A percentile compares a stretch with the other conserved stretches of the same genome.
Evolutionary conservation across 2,329 filamentous ascomycete genomes (phyloP).

Genomic region (Phaeophleospora eucalypticola): DNA sequence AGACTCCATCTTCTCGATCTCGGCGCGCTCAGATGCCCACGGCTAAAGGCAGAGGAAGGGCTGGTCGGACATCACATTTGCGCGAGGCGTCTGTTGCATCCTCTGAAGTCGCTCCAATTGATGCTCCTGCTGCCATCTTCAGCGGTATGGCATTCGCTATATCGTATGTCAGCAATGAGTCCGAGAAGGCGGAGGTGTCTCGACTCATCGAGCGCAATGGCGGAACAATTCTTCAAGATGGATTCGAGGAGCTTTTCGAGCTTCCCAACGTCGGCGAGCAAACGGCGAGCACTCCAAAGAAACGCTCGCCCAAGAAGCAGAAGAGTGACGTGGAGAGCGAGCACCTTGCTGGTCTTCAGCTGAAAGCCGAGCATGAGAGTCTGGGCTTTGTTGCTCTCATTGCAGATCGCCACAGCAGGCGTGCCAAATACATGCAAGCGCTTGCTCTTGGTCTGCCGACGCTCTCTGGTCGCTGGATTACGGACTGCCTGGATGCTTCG

Average conservation of each 20-base stretch:
- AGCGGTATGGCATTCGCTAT: conserved; percentile 82
- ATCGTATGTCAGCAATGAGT: conserved; percentile 60
- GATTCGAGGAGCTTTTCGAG: conserved; percentile 79
- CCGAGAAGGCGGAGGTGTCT: conserved; percentile 55
- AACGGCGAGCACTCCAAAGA: conserved; percentile 12
- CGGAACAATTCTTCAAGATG: conserved; percentile 65
- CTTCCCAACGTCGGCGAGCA: conserved; percentile 33
- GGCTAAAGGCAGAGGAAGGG: conserved; percentile 9
- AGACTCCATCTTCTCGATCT: conserved; percentile 48
- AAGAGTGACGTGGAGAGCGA: background rate
- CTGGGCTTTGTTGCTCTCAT: conserved; percentile 81
- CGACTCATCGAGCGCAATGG: conserved; percentile 65
- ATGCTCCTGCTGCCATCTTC: conserved; percentile 51
- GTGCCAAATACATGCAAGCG: conserved; percentile 90
- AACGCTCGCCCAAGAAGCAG: conserved; percentile 19
- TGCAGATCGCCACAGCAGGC: conserved; percentile 78
- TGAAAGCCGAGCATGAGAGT: conserved; percentile 50
- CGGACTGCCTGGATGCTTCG: conserved; percentile 56
- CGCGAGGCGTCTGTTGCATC: conserved; percentile 27
- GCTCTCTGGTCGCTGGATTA: conserved; percentile 75
- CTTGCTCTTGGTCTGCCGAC: conserved; percentile 86
- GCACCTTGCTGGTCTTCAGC: conserved; percentile 29
- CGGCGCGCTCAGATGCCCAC: conserved; percentile 35
- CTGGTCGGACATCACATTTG: conserved; percentile 17
- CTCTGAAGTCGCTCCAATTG: conserved; percentile 3